Conservation (phyloP, 176 grass and related monocot species). For the Oryza rufipogon region DNA sequence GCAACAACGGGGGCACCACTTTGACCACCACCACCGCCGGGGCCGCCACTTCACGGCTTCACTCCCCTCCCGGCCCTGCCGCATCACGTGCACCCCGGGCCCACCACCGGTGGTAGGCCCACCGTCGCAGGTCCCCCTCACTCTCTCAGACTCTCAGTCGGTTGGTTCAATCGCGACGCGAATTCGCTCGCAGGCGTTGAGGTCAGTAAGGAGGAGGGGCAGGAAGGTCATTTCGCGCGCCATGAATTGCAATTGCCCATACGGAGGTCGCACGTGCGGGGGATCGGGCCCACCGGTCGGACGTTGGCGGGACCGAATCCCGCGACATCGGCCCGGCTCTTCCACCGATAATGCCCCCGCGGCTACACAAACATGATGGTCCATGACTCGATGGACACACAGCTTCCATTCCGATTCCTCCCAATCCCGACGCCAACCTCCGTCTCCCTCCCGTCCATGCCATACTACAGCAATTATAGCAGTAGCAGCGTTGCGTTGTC, state of each 20-base stretch:
- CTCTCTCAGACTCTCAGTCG: no score
- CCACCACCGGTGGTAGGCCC: not conserved
- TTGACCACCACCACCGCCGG: conserved; percentile 13
- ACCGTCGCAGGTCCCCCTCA: not conserved
- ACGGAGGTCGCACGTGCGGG: conserved; percentile 15
- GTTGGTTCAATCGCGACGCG: no score
- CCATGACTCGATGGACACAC: not conserved
- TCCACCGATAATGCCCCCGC: conserved; percentile 37
- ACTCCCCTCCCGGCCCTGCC: not conserved
- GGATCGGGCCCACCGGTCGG: conserved; percentile 26
- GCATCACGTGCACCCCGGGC: not conserved
- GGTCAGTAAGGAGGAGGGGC: not conserved
- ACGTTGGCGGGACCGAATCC: conserved; percentile 35
- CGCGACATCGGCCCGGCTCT: conserved; percentile 35
- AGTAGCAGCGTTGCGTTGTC: not conserved
- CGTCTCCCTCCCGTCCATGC: not conserved
- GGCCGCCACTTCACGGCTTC: not conserved
- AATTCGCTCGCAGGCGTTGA: no score
- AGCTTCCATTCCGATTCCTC: conserved; percentile 15
- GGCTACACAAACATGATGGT: not conserved
- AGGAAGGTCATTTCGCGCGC: not conserved
- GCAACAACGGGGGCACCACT: not conserved
- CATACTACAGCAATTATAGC: not conserved
- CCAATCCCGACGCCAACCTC: not conserved
- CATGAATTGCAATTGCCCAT: not conserved